Percentiles rank a stretch among this genome's conserved stretches.
phyloP scores from a whole-genome alignment of 1,284 basidiomycete genomes.

The Rhodotorula sp. region DNA sequence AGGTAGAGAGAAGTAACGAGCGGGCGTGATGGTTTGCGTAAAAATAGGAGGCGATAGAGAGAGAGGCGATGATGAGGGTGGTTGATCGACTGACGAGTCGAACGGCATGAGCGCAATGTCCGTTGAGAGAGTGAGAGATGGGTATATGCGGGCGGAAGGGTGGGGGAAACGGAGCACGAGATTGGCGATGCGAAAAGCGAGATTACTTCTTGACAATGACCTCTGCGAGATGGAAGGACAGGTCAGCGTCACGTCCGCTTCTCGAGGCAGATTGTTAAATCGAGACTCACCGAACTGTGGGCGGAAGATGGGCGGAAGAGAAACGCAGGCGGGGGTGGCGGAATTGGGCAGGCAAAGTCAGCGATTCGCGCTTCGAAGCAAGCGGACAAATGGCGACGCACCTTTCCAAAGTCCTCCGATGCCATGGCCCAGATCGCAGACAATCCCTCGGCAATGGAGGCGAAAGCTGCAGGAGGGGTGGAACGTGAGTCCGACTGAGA shows the following conservation, averaged over 20 bases:
- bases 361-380: too few relatives aligned
- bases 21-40: not conserved
- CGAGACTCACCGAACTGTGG: not conserved
- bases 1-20: not conserved
- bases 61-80: too few relatives aligned
- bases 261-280: too few relatives aligned
- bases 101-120: not conserved
- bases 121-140: not conserved
- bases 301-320: too few relatives aligned
- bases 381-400: too few relatives aligned
- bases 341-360: too few relatives aligned
- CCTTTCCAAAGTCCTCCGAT: slow-evolving; percentile 42
- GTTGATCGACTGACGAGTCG: not conserved
- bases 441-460: slow-evolving; percentile 49
- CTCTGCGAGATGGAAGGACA: not conserved
- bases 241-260: not conserved
- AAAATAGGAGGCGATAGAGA: not conserved
- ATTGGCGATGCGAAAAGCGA: too few relatives aligned
- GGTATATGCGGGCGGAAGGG: not conserved
- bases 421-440: slow-evolving; percentile 51
- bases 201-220: slow-evolving; percentile 38
- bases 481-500: not conserved
- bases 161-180: not conserved
- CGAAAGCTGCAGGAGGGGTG: slow-evolving; percentile 37
- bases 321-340: too few relatives aligned